Evolutionary conservation across 176 grass and related monocot species (phyloP).

Genomic region (Eleusine indica): DNA sequence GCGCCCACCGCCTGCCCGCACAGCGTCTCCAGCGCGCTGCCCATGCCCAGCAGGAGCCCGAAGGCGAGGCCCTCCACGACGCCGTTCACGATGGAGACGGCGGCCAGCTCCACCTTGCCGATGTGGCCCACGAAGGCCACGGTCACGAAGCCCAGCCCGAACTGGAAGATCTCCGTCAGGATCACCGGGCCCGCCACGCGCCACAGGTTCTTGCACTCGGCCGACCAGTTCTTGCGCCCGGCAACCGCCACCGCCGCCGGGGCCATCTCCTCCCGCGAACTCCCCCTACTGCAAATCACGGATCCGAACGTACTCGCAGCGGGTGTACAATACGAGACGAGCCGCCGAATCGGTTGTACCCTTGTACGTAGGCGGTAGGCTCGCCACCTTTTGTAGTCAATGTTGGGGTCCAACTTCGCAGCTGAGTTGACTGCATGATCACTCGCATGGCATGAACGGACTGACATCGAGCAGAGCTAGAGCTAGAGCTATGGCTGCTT

Average conservation of each 20-base stretch:
- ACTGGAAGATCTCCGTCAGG: constrained; percentile 58
- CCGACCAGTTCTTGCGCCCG: constrained; percentile 35
- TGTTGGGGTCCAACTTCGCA: constrained; percentile 36
- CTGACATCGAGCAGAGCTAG: not conserved
- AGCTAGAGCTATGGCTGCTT: not conserved
- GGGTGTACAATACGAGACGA: not conserved
- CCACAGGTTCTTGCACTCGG: constrained; percentile 61
- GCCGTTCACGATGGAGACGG: constrained; percentile 56
- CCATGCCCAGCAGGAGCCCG: constrained; percentile 77
- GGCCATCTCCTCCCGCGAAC: constrained; percentile 22
- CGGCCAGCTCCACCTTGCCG: constrained; percentile 58
- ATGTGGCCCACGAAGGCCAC: constrained; percentile 61
- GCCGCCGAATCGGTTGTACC: not conserved
- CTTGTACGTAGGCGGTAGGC: not conserved
- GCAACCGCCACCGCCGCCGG: constrained; percentile 23
- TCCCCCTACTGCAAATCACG: not conserved
- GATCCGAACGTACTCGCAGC: not conserved
- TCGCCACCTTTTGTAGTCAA: constrained; percentile 32
- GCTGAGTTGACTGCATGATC: not conserved
- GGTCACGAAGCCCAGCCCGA: constrained; percentile 62
- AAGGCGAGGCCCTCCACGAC: constrained; percentile 65
- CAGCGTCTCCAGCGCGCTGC: constrained; percentile 81
- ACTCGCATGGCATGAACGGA: not conserved
- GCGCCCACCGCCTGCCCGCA: constrained; percentile 75
- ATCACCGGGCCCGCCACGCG: constrained; percentile 60